Evolutionary conservation across 495 filamentous ascomycete genomes (phyloP).

Genomic region (Daldinia loculata): DNA sequence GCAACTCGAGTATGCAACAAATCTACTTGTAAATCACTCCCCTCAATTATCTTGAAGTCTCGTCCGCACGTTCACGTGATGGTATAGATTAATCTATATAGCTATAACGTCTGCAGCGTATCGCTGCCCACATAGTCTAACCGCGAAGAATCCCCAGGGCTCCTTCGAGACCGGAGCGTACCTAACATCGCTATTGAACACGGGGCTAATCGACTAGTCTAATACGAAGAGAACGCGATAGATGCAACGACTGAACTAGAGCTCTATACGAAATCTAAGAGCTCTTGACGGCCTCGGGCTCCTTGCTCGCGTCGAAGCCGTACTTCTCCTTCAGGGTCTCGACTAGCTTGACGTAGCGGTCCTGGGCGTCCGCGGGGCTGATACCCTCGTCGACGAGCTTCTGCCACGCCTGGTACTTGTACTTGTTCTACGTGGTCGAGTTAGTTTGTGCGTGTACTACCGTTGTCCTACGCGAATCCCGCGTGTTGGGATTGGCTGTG

Average conservation of each 20-base stretch:
- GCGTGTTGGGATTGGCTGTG: neutral
- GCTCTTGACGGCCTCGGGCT: conserved; percentile 61
- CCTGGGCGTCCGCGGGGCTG: conserved; percentile 70
- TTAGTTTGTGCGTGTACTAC: conserved; percentile 1
- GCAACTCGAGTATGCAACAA: neutral
- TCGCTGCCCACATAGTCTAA: conserved; percentile 7
- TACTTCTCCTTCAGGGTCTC: conserved; percentile 73
- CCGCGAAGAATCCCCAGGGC: neutral
- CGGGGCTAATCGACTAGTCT: neutral
- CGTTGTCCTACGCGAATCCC: neutral
- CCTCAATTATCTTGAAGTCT: neutral
- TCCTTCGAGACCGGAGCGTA: neutral
- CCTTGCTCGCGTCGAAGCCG: conserved; percentile 66
- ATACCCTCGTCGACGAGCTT: conserved; percentile 66
- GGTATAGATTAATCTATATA: conserved; percentile 24
- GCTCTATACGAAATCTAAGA: conserved; percentile 12
- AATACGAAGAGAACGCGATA: neutral
- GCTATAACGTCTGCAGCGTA: neutral
- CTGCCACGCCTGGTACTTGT: conserved; percentile 80
- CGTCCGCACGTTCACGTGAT: neutral
- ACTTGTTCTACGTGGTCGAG: conserved; percentile 67
- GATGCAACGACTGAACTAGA: neutral
- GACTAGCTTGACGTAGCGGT: conserved; percentile 76
- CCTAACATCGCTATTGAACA: conserved; percentile 22
- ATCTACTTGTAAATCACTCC: neutral